phyloP scores from a whole-genome alignment of 192 early-diverging fungal species.

The Umbelopsis ramanniana region DNA sequence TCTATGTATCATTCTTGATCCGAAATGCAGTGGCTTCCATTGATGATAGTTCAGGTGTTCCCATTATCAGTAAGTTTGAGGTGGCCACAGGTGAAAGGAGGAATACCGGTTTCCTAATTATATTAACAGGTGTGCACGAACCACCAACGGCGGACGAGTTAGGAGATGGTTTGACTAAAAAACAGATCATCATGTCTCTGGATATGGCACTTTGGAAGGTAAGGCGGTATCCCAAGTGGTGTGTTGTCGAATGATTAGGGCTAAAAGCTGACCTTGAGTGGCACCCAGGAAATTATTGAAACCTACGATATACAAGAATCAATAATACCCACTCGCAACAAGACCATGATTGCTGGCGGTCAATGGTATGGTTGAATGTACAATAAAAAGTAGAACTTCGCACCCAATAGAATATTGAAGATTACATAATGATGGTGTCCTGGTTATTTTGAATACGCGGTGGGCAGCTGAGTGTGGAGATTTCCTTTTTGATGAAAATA shows the following conservation, averaged over 20 bases:
- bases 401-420: too few relatives aligned
- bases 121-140: constrained; percentile 54
- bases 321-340: constrained; percentile 65
- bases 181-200: constrained; percentile 80
- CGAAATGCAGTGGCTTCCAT: constrained; percentile 82
- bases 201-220: constrained; percentile 72
- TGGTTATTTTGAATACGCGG: too few relatives aligned
- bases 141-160: constrained; percentile 74
- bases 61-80: constrained; percentile 51
- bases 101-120: background rate
- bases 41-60: constrained; percentile 71
- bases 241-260: background rate
- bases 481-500: too few relatives aligned
- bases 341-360: constrained; percentile 29
- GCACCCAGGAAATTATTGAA: constrained; percentile 63
- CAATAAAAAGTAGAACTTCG: background rate
- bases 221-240: constrained; percentile 20
- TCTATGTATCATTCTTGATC: constrained; percentile 95
- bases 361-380: constrained; percentile 44
- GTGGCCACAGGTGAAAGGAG: background rate
- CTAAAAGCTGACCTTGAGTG: background rate
- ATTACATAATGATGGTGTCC: too few relatives aligned
- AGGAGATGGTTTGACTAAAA: constrained; percentile 65
- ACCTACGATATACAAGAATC: constrained; percentile 62
- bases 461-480: background rate